These are phyloP conservation scores for Kazachstania sp. DNA, from an alignment of 1,139 yeast species.

Conservation along the genomic window DNA sequence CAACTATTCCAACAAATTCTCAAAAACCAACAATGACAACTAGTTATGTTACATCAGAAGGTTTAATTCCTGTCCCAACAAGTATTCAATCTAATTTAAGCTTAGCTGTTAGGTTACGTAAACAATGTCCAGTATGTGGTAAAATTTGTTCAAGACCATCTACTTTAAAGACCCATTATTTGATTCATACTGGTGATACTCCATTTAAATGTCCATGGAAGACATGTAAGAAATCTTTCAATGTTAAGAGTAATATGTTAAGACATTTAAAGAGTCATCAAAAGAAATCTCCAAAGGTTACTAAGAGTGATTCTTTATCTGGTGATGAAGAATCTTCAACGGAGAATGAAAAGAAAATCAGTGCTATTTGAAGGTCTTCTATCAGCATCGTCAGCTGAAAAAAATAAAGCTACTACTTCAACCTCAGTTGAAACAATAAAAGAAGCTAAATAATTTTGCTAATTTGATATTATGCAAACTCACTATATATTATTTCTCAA, in stretches of 20 bases:
- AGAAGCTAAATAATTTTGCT: background rate
- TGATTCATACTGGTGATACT: conserved; percentile 85
- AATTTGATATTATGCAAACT: too few relatives aligned
- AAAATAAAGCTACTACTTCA: background rate
- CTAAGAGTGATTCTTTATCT: background rate
- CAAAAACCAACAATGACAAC: background rate
- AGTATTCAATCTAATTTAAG: conserved; percentile 9
- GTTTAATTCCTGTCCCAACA: conserved; percentile 1
- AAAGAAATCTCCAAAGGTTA: conserved; percentile 8
- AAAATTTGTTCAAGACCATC: conserved; percentile 81
- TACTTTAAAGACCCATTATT: conserved; percentile 71
- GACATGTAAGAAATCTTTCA: conserved; percentile 61
- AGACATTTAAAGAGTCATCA: conserved; percentile 63
- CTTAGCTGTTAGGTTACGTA: conserved; percentile 12
- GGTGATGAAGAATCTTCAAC: background rate
- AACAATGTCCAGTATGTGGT: conserved; percentile 55
- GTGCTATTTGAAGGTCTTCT: background rate
- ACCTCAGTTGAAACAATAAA: background rate
- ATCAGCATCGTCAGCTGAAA: background rate
- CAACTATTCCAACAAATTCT: background rate
- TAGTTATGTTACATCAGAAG: background rate
- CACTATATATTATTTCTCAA: too few relatives aligned
- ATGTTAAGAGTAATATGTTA: conserved; percentile 74
- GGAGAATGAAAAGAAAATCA: background rate
- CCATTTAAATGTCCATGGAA: conserved; percentile 69